These are phyloP conservation scores for Myriangium duriaei DNA, from an alignment of 2,329 filamentous ascomycete genomes.

Conservation along the genomic window DNA sequence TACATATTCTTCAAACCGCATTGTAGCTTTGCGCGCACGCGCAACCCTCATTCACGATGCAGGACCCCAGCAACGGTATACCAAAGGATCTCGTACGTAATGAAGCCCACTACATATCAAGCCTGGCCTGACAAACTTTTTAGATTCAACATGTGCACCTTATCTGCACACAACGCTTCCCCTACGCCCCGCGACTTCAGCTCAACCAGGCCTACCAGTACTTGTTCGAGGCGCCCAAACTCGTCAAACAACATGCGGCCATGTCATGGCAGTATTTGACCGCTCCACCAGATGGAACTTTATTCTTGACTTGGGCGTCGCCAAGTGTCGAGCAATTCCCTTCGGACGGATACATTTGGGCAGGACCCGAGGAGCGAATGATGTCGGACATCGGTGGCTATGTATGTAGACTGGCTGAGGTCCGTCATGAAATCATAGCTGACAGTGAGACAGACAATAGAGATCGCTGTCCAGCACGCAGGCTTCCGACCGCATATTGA, in stretches of 20 bases:
- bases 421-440: slow-evolving; percentile 9
- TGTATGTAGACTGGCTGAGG: slow-evolving; percentile 32
- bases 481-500: slow-evolving; percentile 68
- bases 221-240: slow-evolving; percentile 70
- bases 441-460: slow-evolving; percentile 52
- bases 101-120: neutral
- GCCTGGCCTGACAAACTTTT: slow-evolving; percentile 9
- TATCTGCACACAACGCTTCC: slow-evolving; percentile 71
- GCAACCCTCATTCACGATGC: slow-evolving; percentile 18
- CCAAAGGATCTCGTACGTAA: slow-evolving; percentile 30
- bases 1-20: too few relatives aligned
- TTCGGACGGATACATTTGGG: slow-evolving; percentile 89
- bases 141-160: slow-evolving; percentile 84
- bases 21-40: too few relatives aligned
- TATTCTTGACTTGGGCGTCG: slow-evolving; percentile 84
- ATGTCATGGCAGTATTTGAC: slow-evolving; percentile 93
- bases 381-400: slow-evolving; percentile 61
- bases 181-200: slow-evolving; percentile 56
- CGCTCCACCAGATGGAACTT: slow-evolving; percentile 64
- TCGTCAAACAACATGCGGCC: slow-evolving; percentile 70
- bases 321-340: slow-evolving; percentile 61
- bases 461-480: slow-evolving; percentile 71
- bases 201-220: slow-evolving; percentile 70
- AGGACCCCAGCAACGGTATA: slow-evolving; percentile 38
- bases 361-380: slow-evolving; percentile 64